A percentile compares a stretch with the other conserved stretches of the same genome.
Evolutionary conservation across 352 stramenopile species (phyloP).

Genomic region (Phytophthora sansomeana): DNA sequence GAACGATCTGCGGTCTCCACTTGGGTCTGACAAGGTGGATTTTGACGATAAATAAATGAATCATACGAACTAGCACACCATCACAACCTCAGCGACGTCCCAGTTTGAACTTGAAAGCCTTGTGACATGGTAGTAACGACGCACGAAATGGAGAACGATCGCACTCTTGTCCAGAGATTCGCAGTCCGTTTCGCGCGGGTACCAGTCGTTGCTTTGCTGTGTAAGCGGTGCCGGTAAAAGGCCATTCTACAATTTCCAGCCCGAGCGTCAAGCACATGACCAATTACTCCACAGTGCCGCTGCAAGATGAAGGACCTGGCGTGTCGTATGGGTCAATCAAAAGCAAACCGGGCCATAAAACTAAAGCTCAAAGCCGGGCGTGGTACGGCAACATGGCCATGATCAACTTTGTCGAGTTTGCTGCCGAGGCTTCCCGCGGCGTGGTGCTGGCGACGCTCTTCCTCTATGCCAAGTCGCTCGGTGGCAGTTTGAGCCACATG

Average conservation of each 20-base stretch:
- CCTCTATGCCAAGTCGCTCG: slow-evolving; percentile 79
- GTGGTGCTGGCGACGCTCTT: slow-evolving; percentile 79
- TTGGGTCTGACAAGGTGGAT: slow-evolving; percentile 52
- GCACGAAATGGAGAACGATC: background rate
- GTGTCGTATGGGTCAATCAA: slow-evolving; percentile 28
- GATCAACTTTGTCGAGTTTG: slow-evolving; percentile 84
- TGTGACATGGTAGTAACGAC: background rate
- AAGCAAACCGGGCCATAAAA: slow-evolving; percentile 7
- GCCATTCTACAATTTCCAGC: slow-evolving; percentile 8
- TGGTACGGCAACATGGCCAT: slow-evolving; percentile 80
- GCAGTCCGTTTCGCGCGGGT: slow-evolving; percentile 13
- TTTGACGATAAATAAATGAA: slow-evolving; percentile 37
- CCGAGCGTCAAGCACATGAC: slow-evolving; percentile 4
- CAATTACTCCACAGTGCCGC: slow-evolving; percentile 30
- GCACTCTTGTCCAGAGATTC: slow-evolving; percentile 2
- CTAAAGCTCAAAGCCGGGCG: slow-evolving; percentile 7
- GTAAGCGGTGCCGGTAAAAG: background rate
- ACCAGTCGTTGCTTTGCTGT: background rate
- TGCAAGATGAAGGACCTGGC: slow-evolving; percentile 15
- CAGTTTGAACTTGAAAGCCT: background rate
- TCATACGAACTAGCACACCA: too few species aligned
- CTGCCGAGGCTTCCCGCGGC: slow-evolving; percentile 72
- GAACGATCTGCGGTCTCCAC: slow-evolving; percentile 50
- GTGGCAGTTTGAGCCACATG: slow-evolving; percentile 70
- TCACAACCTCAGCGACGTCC: background rate